phyloP scores from a whole-genome alignment of 345 rosid species.

The Nephelium lappaceum region DNA sequence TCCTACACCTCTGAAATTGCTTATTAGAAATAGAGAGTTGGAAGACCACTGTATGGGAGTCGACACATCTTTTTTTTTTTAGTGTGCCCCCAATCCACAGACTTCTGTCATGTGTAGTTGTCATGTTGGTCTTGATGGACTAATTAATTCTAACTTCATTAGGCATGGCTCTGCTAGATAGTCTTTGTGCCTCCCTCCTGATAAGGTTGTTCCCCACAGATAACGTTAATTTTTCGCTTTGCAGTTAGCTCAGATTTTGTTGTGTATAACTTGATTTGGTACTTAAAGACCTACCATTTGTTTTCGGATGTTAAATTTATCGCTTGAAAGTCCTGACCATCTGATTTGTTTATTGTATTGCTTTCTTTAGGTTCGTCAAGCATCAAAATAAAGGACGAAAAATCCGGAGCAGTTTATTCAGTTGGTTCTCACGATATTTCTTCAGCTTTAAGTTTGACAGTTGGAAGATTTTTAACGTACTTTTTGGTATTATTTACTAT shows the following conservation, averaged over 20 bases:
- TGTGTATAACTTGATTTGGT: neutral
- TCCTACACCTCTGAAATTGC: neutral
- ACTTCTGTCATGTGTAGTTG: no score
- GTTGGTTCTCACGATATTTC: constrained; percentile 55
- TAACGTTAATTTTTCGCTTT: neutral
- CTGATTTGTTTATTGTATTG: constrained; percentile 2
- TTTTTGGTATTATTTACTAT: constrained; percentile 36
- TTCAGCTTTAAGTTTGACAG: constrained; percentile 35
- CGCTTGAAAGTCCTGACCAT: neutral
- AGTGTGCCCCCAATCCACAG: no score
- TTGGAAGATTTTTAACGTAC: constrained; percentile 30
- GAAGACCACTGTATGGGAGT: no score
- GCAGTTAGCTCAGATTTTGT: no score
- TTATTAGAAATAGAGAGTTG: neutral
- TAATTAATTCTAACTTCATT: no score
- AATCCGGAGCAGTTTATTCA: constrained; percentile 43
- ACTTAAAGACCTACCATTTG: no score
- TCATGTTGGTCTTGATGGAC: no score
- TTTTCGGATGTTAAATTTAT: neutral
- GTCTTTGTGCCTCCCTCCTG: neutral
- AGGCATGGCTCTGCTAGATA: no score
- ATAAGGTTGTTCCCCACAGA: neutral
- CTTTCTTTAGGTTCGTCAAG: constrained; percentile 75
- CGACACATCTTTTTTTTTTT: no score
- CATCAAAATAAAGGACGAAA: constrained; percentile 64